Evolutionary conservation across 768 basidiomycete genomes (phyloP).

Genomic region (Cubamyces sp.): DNA sequence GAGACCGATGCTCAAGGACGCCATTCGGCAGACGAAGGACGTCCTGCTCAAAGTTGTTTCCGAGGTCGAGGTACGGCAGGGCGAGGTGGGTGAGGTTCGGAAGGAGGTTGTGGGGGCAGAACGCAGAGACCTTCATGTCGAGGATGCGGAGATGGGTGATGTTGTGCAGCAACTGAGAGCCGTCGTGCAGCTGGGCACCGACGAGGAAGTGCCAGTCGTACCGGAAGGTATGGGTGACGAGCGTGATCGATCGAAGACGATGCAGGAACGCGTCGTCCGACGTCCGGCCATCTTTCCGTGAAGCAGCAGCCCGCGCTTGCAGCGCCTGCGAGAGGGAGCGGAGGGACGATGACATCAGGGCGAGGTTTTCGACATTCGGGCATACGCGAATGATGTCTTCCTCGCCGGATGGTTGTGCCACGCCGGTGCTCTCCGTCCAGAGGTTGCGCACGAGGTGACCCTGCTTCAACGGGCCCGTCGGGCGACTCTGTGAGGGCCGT

Average conservation of each 20-base stretch:
- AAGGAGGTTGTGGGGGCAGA: slow-evolving; percentile 30
- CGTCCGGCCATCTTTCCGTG: background rate
- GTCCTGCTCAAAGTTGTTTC: slow-evolving; percentile 21
- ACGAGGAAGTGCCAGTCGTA: slow-evolving; percentile 30
- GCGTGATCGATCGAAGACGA: slow-evolving; percentile 25
- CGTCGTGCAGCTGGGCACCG: slow-evolving; percentile 15
- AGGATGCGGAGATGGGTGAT: slow-evolving; percentile 32
- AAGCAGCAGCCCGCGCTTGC: background rate
- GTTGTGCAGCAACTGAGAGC: slow-evolving; percentile 23
- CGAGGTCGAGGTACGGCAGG: slow-evolving; percentile 31
- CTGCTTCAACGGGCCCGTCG: slow-evolving; percentile 11
- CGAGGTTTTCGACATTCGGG: slow-evolving; percentile 30
- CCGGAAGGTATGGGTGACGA: slow-evolving; percentile 29
- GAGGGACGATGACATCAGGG: slow-evolving; percentile 25
- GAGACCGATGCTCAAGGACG: slow-evolving; percentile 18
- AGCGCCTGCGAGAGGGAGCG: slow-evolving; percentile 24
- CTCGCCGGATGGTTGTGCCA: slow-evolving; percentile 22
- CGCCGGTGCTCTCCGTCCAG: slow-evolving; percentile 30
- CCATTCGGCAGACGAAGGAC: slow-evolving; percentile 25
- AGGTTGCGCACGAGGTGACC: slow-evolving; percentile 28
- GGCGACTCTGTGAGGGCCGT: background rate
- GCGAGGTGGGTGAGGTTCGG: slow-evolving; percentile 34
- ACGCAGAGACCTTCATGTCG: slow-evolving; percentile 27
- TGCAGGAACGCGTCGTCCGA: slow-evolving; percentile 10
- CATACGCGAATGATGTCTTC: slow-evolving; percentile 26